Percentiles rank a stretch among this genome's conserved stretches.
Conservation (phyloP, 331 rosid species). For the Rhamnella rubrinervis region DNA sequence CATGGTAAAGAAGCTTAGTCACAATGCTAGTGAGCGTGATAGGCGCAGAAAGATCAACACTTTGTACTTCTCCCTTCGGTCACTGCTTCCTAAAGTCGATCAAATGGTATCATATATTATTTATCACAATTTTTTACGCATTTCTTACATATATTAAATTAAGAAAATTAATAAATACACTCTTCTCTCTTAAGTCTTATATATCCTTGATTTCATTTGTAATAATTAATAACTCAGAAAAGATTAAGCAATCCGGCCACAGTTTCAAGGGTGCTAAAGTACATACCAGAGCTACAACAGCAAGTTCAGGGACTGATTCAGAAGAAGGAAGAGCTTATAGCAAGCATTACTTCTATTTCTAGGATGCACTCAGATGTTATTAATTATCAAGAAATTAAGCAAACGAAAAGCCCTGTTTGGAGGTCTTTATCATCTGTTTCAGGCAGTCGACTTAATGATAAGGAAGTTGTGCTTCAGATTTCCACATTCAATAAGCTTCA, state of each 20-base stretch:
- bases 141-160: not conserved
- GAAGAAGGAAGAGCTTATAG: conserved; percentile 52
- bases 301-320: conserved; percentile 37
- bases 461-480: conserved; percentile 46
- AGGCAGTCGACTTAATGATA: conserved; percentile 36
- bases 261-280: conserved; percentile 43
- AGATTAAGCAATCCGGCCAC: conserved; percentile 56
- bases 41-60: conserved; percentile 32
- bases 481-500: conserved; percentile 22
- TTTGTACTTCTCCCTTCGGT: conserved; percentile 34
- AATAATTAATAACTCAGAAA: conserved; percentile 38
- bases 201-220: not conserved
- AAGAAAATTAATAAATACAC: not conserved
- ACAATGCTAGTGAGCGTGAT: conserved; percentile 45
- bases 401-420: conserved; percentile 28
- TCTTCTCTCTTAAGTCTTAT: not conserved
- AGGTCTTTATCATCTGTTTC: conserved; percentile 39
- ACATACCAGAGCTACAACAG: conserved; percentile 60
- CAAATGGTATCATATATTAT: conserved; percentile 15
- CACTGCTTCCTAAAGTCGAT: conserved; percentile 28
- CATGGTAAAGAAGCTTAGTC: conserved; percentile 29
- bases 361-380: conserved; percentile 20
- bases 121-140: too few species aligned
- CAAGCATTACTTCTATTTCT: conserved; percentile 15
- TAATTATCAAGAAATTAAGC: conserved; percentile 11